phyloP scores from a whole-genome alignment of 257 asterid genomes.

The Paulownia fortunei region DNA sequence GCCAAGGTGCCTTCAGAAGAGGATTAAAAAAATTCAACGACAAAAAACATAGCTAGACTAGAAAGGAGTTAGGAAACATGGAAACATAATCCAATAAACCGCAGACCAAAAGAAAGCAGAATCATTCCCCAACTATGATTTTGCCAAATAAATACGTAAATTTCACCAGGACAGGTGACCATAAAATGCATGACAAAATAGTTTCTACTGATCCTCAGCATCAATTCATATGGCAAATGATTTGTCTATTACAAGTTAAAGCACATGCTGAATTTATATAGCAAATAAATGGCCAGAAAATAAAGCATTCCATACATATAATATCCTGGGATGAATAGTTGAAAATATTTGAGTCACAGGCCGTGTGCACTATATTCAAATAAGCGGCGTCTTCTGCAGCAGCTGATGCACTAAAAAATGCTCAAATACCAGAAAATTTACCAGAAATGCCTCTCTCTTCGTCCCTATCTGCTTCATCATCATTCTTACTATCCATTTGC shows the following conservation, averaged over 20 bases:
- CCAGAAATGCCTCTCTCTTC: conserved; percentile 64
- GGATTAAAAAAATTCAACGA: not conserved
- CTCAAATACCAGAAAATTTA: conserved; percentile 65
- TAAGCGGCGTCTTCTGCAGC: conserved; percentile 28
- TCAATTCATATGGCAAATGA: conserved; percentile 22
- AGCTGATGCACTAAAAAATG: conserved; percentile 26
- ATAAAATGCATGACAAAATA: conserved; percentile 14
- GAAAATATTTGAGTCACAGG: conserved; percentile 11
- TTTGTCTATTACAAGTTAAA: conserved; percentile 24
- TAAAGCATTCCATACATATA: conserved; percentile 14
- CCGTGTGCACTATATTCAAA: conserved; percentile 20
- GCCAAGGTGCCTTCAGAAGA: not conserved
- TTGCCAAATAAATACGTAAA: not conserved
- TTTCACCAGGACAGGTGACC: not conserved
- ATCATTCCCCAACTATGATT: not conserved
- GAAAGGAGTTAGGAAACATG: not conserved
- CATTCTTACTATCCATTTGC: conserved; percentile 45
- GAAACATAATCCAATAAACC: not conserved
- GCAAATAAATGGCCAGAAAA: conserved; percentile 1
- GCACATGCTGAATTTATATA: conserved; percentile 3
- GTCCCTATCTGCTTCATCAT: conserved; percentile 46
- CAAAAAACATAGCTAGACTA: not conserved
- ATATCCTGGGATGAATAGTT: conserved; percentile 6
- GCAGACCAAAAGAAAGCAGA: not conserved
- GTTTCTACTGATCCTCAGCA: conserved; percentile 24